Conservation (phyloP, 257 asterid species). For the Gentiana dahurica region DNA sequence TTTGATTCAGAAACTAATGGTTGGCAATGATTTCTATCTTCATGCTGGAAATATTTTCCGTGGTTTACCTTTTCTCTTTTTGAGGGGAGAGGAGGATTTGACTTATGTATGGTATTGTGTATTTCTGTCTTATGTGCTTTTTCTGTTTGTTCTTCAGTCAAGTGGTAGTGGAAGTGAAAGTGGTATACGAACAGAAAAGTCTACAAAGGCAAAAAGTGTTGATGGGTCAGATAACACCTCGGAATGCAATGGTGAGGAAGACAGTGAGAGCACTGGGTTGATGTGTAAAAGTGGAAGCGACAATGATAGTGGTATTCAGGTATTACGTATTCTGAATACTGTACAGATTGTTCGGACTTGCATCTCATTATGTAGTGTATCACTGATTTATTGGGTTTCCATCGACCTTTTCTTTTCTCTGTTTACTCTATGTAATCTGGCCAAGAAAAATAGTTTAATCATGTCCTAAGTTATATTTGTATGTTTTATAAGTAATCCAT, state of each 20-base stretch:
- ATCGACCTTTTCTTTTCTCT: no score
- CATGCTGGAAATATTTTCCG: no score
- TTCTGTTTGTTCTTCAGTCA: constrained; percentile 20
- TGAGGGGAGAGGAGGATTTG: no score
- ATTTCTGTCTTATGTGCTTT: constrained; percentile 1
- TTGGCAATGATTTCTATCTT: background rate
- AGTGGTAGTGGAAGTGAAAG: constrained; percentile 49
- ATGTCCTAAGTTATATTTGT: no score
- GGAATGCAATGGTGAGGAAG: constrained; percentile 31
- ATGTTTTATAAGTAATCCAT: no score
- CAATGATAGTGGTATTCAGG: constrained; percentile 47
- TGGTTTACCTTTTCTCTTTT: background rate
- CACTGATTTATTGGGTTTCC: no score
- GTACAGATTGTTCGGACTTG: no score
- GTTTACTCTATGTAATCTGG: no score
- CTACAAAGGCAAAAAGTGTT: constrained; percentile 23
- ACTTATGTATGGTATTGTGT: background rate
- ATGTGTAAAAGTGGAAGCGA: constrained; percentile 28
- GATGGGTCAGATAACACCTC: constrained; percentile 21
- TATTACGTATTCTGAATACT: constrained; percentile 5
- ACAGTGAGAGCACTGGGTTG: constrained; percentile 29
- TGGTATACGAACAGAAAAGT: constrained; percentile 33
- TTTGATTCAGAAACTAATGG: background rate
- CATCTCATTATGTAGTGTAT: no score
- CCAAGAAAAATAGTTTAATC: no score